Percentiles rank a stretch among this genome's conserved stretches.
phyloP scores from a whole-genome alignment of 441 rosid genomes.

The Pelargonium citronellum region DNA sequence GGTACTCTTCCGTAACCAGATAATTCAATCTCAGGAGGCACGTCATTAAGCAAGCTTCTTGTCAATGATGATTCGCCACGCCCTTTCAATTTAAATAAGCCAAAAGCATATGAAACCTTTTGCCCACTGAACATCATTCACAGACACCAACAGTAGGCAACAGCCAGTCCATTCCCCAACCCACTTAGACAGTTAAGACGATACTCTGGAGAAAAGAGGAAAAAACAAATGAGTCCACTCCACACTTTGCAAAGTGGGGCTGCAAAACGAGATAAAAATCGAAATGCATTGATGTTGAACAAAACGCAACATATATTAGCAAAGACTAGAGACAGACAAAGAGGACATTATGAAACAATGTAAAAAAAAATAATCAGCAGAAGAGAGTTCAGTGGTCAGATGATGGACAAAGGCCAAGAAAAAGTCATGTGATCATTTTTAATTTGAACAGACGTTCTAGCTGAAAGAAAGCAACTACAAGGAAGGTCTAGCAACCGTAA shows the following conservation, averaged over 20 bases:
- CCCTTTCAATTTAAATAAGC: slow-evolving; percentile 60
- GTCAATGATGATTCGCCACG: slow-evolving; percentile 67
- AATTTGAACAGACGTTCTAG: no score
- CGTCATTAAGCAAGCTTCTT: slow-evolving; percentile 68
- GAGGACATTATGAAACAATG: no score
- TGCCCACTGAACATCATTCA: slow-evolving; percentile 82
- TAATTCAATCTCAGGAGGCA: slow-evolving; percentile 77
- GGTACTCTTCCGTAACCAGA: slow-evolving; percentile 75
- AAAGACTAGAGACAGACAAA: no score
- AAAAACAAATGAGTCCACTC: slow-evolving; percentile 11
- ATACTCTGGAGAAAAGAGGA: slow-evolving; percentile 25
- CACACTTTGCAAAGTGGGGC: background rate
- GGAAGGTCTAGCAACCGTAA: background rate
- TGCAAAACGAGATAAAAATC: background rate
- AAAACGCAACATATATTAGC: background rate
- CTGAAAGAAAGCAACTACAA: background rate
- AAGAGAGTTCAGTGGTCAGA: no score
- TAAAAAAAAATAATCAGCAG: no score
- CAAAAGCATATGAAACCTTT: slow-evolving; percentile 48
- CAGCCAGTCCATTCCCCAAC: slow-evolving; percentile 79
- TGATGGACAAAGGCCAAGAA: no score
- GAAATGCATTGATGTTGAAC: no score
- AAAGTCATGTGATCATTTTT: no score
- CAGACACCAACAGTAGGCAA: slow-evolving; percentile 43
- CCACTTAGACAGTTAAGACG: slow-evolving; percentile 20